Evolutionary conservation across 768 basidiomycete species (phyloP).

Genomic region (Mrakia hoshinonis): DNA sequence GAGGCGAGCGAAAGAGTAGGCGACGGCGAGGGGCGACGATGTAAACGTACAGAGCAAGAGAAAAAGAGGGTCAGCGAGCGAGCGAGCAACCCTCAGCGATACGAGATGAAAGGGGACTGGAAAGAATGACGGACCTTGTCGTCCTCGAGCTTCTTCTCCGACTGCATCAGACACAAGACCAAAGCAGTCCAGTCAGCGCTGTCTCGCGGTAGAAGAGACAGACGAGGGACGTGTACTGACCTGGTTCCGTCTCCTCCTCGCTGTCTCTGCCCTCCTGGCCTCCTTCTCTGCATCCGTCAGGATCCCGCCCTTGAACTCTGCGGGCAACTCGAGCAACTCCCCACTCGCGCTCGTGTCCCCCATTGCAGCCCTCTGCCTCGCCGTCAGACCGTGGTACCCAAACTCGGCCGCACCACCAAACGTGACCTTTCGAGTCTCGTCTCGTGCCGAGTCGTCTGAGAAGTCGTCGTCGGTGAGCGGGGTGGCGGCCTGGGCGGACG

Average conservation of each 20-base stretch:
- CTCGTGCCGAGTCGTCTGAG: not conserved
- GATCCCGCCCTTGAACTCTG: constrained; percentile 16
- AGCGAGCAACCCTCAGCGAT: too few species aligned
- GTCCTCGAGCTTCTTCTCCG: constrained; percentile 26
- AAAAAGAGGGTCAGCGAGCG: too few species aligned
- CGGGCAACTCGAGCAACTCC: constrained; percentile 18
- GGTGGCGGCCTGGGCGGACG: not conserved
- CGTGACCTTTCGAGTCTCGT: not conserved
- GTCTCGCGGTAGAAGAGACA: too few species aligned
- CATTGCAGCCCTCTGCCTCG: constrained; percentile 20
- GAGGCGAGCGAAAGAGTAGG: not conserved
- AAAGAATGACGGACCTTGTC: constrained; percentile 15
- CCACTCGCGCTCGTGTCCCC: constrained; percentile 15
- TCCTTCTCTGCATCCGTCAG: constrained; percentile 22
- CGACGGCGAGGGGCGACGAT: not conserved
- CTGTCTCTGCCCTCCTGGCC: constrained; percentile 14
- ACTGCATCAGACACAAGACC: too few species aligned
- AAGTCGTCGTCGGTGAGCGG: not conserved
- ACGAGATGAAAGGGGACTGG: not conserved
- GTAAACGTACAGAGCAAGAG: too few species aligned
- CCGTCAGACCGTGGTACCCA: constrained; percentile 7
- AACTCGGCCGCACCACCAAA: not conserved
- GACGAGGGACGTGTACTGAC: too few species aligned
- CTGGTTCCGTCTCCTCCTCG: constrained; percentile 17
- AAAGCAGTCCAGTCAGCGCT: too few species aligned